Evolutionary conservation across 2,329 filamentous ascomycete genomes (phyloP).

Genomic region (Diplodia mutila): DNA sequence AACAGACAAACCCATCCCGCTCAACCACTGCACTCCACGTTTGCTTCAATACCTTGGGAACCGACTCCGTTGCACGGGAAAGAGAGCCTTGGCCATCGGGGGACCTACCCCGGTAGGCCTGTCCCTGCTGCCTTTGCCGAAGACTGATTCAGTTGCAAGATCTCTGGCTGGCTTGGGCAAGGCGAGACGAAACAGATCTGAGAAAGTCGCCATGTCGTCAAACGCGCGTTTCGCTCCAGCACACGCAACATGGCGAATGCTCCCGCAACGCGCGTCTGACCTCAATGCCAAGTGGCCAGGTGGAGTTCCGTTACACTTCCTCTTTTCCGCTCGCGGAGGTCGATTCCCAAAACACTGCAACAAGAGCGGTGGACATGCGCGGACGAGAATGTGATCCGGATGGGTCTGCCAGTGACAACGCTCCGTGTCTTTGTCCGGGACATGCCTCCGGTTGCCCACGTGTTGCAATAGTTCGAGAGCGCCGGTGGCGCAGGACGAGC

Average conservation of each 20-base stretch:
- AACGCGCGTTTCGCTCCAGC: not conserved
- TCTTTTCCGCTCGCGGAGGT: not conserved
- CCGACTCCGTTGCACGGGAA: not conserved
- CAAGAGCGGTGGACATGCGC: not conserved
- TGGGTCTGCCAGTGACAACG: not conserved
- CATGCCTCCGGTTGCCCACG: not conserved
- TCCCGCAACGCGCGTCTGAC: not conserved
- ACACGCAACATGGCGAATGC: not conserved
- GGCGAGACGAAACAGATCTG: slow-evolving; percentile 19
- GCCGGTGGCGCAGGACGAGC: not conserved
- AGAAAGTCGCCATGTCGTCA: not conserved
- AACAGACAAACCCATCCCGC: not conserved
- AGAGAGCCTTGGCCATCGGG: not conserved
- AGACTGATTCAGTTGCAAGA: not conserved
- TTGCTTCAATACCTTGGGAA: not conserved
- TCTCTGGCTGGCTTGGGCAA: slow-evolving; percentile 16
- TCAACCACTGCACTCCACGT: too few relatives aligned
- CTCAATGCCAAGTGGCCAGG: not conserved
- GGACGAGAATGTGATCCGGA: not conserved
- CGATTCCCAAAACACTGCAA: not conserved
- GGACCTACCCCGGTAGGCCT: not conserved
- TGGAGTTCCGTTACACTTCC: not conserved
- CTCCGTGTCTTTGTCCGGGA: not conserved
- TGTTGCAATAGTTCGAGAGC: not conserved
- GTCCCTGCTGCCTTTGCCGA: not conserved